A percentile compares a stretch with the other conserved stretches of the same genome.
These are phyloP conservation scores for Botrytis deweyae DNA, from an alignment of 2,329 filamentous ascomycete species.

Conservation along the genomic window DNA sequence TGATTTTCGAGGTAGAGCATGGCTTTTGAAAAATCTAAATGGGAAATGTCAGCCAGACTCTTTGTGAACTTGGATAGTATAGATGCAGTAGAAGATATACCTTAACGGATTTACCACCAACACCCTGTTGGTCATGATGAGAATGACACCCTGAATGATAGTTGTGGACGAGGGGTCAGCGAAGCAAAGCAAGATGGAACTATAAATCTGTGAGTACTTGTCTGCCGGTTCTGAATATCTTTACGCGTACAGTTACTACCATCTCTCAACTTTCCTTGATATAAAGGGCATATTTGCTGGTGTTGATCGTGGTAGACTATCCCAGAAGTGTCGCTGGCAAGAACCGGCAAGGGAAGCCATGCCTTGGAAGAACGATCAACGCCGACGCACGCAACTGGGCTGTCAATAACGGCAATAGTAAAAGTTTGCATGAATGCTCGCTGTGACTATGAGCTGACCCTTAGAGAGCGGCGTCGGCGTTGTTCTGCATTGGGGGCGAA, in stretches of 20 bases:
- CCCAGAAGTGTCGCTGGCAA: neutral
- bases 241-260: neutral
- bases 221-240: rapidly evolving
- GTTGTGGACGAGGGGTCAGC: neutral
- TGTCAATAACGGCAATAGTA: neutral
- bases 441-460: neutral
- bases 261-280: neutral
- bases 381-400: neutral
- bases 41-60: neutral
- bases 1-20: neutral
- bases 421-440: neutral
- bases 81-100: neutral
- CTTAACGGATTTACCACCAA: neutral
- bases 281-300: neutral
- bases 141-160: neutral
- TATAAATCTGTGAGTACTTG: neutral
- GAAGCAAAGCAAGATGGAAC: neutral
- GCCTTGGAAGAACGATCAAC: neutral
- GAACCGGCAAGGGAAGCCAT: neutral
- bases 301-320: neutral
- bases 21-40: neutral
- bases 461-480: rapidly evolving
- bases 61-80: neutral
- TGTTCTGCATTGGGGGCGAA: neutral
- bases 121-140: neutral